Evolutionary conservation across 352 stramenopile species (phyloP).

Genomic region (Pythium sp.): DNA sequence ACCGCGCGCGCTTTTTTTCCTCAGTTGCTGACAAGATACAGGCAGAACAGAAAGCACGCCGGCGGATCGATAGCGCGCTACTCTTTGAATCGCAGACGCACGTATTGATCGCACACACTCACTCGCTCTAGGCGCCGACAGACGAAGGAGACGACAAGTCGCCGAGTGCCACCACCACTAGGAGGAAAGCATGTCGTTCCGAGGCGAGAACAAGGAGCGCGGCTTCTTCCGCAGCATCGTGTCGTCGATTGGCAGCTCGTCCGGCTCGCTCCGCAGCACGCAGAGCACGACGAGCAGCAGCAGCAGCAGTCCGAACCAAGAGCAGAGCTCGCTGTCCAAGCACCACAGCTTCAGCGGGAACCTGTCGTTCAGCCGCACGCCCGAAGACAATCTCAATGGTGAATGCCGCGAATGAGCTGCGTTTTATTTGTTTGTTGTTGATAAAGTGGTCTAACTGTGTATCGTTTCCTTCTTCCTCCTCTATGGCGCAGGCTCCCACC

Average conservation of each 20-base stretch:
- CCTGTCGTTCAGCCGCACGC: constrained; percentile 54
- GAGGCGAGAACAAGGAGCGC: constrained; percentile 31
- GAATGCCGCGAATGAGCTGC: constrained; percentile 14
- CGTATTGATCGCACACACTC: neutral
- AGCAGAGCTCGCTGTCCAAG: constrained; percentile 35
- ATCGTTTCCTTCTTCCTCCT: neutral
- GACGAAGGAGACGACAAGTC: neutral
- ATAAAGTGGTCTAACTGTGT: neutral
- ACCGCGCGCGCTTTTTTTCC: neutral
- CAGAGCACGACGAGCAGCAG: constrained; percentile 32
- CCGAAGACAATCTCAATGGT: constrained; percentile 30
- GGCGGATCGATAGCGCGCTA: no score
- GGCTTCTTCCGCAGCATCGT: constrained; percentile 67
- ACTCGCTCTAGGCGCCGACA: neutral
- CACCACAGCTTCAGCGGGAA: constrained; percentile 76
- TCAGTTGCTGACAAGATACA: neutral
- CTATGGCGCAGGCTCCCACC: constrained; percentile 18
- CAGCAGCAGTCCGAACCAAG: constrained; percentile 25
- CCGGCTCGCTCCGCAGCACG: constrained; percentile 23
- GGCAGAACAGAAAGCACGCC: neutral
- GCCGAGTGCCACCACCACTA: neutral
- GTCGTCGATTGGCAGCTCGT: constrained; percentile 55
- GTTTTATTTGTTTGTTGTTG: neutral
- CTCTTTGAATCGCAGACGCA: neutral
- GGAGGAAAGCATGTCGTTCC: constrained; percentile 27